Conservation (phyloP, 805 yeast genomes). For the Candida pseudofarinosa region DNA sequence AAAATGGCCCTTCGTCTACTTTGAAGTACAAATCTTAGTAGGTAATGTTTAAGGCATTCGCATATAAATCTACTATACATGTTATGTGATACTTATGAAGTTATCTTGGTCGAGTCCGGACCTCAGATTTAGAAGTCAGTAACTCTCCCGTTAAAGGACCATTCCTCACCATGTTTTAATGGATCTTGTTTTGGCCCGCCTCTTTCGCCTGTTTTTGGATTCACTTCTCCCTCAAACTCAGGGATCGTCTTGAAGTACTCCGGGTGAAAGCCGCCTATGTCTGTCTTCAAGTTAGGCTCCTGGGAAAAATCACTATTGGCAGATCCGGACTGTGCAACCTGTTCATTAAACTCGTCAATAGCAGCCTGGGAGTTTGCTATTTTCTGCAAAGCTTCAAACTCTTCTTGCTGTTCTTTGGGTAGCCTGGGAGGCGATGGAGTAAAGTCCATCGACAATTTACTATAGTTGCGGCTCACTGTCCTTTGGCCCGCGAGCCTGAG, state of each 20-base stretch:
- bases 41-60: no score
- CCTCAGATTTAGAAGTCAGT: conserved; percentile 87
- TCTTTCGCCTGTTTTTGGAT: conserved; percentile 91
- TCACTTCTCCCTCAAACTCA: conserved; percentile 91
- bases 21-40: no score
- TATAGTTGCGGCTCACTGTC: conserved; percentile 8
- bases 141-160: conserved; percentile 93
- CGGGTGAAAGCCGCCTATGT: conserved; percentile 64
- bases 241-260: conserved; percentile 76
- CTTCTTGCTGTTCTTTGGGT: conserved; percentile 81
- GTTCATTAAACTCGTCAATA: conserved; percentile 66
- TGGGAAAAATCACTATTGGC: conserved; percentile 16
- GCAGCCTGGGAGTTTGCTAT: conserved; percentile 77
- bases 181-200: conserved; percentile 99
- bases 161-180: conserved; percentile 74
- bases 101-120: no score
- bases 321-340: conserved; percentile 29
- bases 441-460: conserved; percentile 21
- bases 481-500: neutral
- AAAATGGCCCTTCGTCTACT: no score
- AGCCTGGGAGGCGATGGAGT: conserved; percentile 60
- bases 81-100: no score
- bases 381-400: conserved; percentile 81
- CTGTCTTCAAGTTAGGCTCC: conserved; percentile 39
- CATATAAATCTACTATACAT: no score